Conservation (phyloP, 2,329 filamentous ascomycete genomes). For the Fusarium multiceps region DNA sequence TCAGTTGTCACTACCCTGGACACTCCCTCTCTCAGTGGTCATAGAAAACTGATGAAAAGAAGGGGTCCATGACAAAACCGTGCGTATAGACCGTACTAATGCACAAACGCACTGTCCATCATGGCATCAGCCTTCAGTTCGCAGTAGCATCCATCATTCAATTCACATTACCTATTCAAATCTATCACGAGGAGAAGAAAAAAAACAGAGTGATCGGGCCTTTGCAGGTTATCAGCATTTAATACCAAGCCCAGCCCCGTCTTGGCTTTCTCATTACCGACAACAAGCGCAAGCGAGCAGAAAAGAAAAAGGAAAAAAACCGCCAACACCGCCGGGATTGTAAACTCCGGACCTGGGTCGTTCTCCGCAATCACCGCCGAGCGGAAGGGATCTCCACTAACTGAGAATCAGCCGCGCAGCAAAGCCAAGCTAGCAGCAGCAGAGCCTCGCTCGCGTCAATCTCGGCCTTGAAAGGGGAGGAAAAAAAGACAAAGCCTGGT, state of each 20-base stretch:
- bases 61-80: constrained; percentile 1
- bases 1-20: not conserved
- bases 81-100: constrained; percentile 27
- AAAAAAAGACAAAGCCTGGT: not conserved
- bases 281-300: constrained; percentile 15
- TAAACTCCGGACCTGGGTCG: constrained; percentile 25
- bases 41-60: not conserved
- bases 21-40: not conserved
- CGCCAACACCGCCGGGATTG: constrained; percentile 32
- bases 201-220: constrained; percentile 15
- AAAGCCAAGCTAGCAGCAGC: not conserved
- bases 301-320: not conserved
- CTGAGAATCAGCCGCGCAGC: constrained; percentile 24
- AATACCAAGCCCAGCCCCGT: constrained; percentile 36
- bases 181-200: constrained; percentile 14
- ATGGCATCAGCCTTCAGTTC: constrained; percentile 21
- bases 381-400: constrained; percentile 27
- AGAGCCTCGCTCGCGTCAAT: constrained; percentile 39
- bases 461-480: constrained; percentile 6
- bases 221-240: constrained; percentile 29
- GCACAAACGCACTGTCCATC: constrained; percentile 26
- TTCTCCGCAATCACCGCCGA: constrained; percentile 30
- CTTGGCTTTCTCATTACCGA: constrained; percentile 22
- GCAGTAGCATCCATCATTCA: constrained; percentile 13
- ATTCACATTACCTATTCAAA: constrained; percentile 19